Evolutionary conservation across 2,329 filamentous ascomycete genomes (phyloP), one percentile per base, ranked within the genome.

Genomic region (Botrytis squamosa): DNA sequence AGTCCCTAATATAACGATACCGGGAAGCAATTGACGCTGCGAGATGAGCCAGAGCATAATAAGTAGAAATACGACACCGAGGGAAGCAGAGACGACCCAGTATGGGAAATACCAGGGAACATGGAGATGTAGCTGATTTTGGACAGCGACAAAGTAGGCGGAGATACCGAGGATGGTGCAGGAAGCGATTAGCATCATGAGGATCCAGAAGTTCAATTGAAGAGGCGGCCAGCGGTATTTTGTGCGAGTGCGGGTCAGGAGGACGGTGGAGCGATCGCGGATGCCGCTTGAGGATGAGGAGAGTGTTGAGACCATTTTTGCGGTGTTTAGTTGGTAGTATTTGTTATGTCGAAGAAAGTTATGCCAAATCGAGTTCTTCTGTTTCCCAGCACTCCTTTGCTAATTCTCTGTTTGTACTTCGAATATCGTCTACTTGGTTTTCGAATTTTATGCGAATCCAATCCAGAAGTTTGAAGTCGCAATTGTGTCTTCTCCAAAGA

Each of bases 91-190:
- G 33, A 88, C 88, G 72, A 92, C 87, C 81, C 86, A 89, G 84
- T 91, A 92, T 14, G 89, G 84, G 76, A 92, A 91, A 82, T 91
- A 91, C 90, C 90, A 92, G 72, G 90, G 90, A 29, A 89, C 82
- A 5, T 84, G 82, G 14, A 91, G 83, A 3, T 82, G 76, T 18
- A 92, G 81, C 74, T 87, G 86, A 59, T 85, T 80, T 80, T 92
- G 90, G 49, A 87, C 86, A 75, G 86, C 83, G 74, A 91, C 84
- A 75, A 92, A 91, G 33, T 84, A 86, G 22, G 86, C 83, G 76
- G 91, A 89, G 33, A 91, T 86, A 70, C 90, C 90, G 59, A 92
- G 84, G 75, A 91, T 87, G 71, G 85, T 86, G 71, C 85, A 84
- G 8, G 88, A 86, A 1, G 88, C 86, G 6, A 89, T 84, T 18